These are phyloP conservation scores for Chaetomium sp. DNA, from an alignment of 2,329 filamentous ascomycete genomes.

Conservation along the genomic window DNA sequence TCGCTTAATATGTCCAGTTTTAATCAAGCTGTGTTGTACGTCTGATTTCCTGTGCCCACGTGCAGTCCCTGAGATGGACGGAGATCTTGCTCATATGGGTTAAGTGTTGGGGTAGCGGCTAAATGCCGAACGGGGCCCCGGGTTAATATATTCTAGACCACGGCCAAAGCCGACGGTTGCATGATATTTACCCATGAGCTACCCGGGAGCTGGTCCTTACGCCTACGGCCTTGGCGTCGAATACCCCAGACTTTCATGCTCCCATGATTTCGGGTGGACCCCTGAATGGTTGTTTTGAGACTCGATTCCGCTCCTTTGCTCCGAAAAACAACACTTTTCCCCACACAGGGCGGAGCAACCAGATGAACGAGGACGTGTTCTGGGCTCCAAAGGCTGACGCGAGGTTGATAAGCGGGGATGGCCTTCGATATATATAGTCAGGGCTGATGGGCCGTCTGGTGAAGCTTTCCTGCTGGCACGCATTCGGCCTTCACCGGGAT, in stretches of 20 bases:
- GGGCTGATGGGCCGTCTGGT: neutral
- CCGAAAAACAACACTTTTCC: neutral
- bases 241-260: constrained; percentile 10
- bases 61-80: neutral
- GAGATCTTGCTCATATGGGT: constrained; percentile 6
- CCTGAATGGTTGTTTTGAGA: neutral
- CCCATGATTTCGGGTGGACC: neutral
- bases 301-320: constrained; percentile 8
- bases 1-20: neutral
- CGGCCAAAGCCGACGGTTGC: constrained; percentile 3
- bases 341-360: constrained; percentile 6
- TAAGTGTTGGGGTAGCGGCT: constrained; percentile 5
- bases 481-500: neutral
- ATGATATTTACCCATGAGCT: constrained; percentile 19
- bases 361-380: constrained; percentile 4
- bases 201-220: constrained; percentile 1
- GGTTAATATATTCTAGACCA: constrained; percentile 14
- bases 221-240: constrained; percentile 13
- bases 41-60: neutral
- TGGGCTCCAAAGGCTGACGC: neutral
- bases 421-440: neutral
- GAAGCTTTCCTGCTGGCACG: neutral
- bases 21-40: neutral
- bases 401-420: neutral
- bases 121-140: constrained; percentile 13